Base-by-base conservation (phyloP, 371 early-diverging fungal genomes). In the Conidiobolus incongruus region DNA sequence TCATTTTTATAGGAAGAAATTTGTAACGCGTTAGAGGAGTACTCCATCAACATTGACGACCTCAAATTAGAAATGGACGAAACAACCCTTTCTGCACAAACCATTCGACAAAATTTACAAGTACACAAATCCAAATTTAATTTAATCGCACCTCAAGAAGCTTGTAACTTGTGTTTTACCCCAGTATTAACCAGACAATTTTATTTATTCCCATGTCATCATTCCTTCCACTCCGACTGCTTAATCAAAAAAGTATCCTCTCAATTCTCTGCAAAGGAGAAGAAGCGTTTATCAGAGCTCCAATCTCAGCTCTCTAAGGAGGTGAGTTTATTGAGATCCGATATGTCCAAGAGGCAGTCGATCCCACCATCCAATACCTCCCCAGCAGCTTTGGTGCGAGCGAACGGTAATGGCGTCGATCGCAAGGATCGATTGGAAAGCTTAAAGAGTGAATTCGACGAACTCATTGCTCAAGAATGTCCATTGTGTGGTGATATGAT, bases 181-280 rank as follows among this genome's bases (percentile, higher is more conserved):
- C 75, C 86, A 1, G 58, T 91, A 29, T 57, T 89, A 54, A 73
- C 76, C 4, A 66, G 86, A 12, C 83, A 79, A 53, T 88, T 92
- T 47, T 88, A 85, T 44, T 73, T 87, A 21, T 95, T 93, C 51
- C 93, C 93, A 0, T 94, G 95, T 51, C 80, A 84, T 46, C 94
- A 93, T 53, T 72, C 77, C 13, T 91, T 88, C 66, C 92, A 92
- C 54, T 66, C 79, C 12, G 84, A 88, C 50, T 90, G 90, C 50
- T 54, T 92, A 42, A 72, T 80, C 17, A 60, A 69, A 35, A 56
- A 61, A 47, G 74, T 83, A 64, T 46, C 48, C 6, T 35, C 17
- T 10, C n/a, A n/a, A 6, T n/a, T 35, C 15, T 13, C 15, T 35
- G 6, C n/a, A 24, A 47, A 53, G 4, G 62, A 65, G 45, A 39